Percentiles rank a stretch among this genome's conserved stretches.
Evolutionary conservation across 169 alveolate species (phyloP).

Genomic region (Plasmodium berghei): DNA sequence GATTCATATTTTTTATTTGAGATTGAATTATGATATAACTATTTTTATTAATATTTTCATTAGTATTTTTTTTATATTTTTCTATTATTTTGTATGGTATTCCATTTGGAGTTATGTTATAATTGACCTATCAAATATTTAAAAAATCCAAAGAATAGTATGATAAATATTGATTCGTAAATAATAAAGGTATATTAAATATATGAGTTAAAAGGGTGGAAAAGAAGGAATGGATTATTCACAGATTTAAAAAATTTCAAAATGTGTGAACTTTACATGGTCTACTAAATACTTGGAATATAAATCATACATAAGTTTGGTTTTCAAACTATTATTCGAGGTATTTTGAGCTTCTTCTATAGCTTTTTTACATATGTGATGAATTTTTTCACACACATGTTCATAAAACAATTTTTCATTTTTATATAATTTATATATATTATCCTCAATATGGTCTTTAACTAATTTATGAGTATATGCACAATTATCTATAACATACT

Average conservation of each 20-base stretch:
- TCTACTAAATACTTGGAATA: constrained; percentile 35
- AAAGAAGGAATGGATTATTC: not conserved
- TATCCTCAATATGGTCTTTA: constrained; percentile 24
- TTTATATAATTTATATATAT: constrained; percentile 30
- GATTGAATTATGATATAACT: constrained; percentile 41
- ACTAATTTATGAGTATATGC: constrained; percentile 2
- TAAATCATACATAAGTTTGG: constrained; percentile 9
- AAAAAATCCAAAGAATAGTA: not conserved
- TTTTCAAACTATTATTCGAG: not conserved
- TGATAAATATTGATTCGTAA: too few species aligned
- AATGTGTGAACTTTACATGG: not conserved
- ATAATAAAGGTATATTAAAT: too few species aligned
- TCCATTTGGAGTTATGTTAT: constrained; percentile 24
- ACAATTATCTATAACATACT: constrained; percentile 21
- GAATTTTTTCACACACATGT: constrained; percentile 15
- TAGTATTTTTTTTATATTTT: not conserved
- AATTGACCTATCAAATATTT: not conserved
- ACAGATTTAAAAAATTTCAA: not conserved
- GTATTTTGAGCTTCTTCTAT: constrained; percentile 21
- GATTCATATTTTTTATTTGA: constrained; percentile 16
- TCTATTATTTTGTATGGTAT: constrained; percentile 46
- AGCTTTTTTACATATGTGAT: constrained; percentile 47
- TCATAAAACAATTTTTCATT: constrained; percentile 24
- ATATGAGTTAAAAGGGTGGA: not conserved
- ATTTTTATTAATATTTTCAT: constrained; percentile 12